Evolutionary conservation across 2,329 filamentous ascomycete species (phyloP), one percentile per base, ranked within the genome.

Genomic region (Hypoxylon rubiginosum): DNA sequence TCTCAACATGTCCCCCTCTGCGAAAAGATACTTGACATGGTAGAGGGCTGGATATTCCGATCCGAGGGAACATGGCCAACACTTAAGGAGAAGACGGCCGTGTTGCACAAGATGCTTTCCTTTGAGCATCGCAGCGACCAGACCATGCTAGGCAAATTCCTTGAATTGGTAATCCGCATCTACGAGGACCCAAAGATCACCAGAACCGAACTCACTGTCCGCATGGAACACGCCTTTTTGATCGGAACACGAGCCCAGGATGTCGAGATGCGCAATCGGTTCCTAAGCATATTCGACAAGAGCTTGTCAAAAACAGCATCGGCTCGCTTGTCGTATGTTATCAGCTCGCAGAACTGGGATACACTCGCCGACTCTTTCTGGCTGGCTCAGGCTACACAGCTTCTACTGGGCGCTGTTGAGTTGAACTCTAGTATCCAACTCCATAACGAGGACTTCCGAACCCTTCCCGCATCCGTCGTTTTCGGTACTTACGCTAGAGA

Each of bases 121-220:
- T 99, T 99, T 72, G 96, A 99, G 79, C 89, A 92, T 62, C 88
- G 96, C 41, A 82, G 86, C 28, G 95, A 98, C 76, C 88, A 90
- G 32, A 93, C 91, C 0, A 90, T 99, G 82, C 85, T 99, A 62
- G 94, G 91, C 71, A 95, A 95, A 76, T 99, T 98, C 82, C 84
- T 99, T 63, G 92, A 98, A 70, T 88, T 99, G 26, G 96, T 99
- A 26, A 97, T 99, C 72, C 90, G 94, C 52, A 97, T 99, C 64
- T 99, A 99, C 77, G 97, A 99, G 76, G 96, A 99, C 74, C 93
- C 94, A 0, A 97, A 97, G 80, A 96, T 99, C 68, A 94, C 94
- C 0, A 88, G 94, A 32, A 97, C 95, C 0, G 96, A 99, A 79
- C 86, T 99, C 57, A 98, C 96, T 0, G 97, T 99, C 9, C 90